Percentiles rank a stretch among this genome's conserved stretches.
Conservation (phyloP, 495 filamentous ascomycete genomes). For the Clohesyomyces aquaticus region DNA sequence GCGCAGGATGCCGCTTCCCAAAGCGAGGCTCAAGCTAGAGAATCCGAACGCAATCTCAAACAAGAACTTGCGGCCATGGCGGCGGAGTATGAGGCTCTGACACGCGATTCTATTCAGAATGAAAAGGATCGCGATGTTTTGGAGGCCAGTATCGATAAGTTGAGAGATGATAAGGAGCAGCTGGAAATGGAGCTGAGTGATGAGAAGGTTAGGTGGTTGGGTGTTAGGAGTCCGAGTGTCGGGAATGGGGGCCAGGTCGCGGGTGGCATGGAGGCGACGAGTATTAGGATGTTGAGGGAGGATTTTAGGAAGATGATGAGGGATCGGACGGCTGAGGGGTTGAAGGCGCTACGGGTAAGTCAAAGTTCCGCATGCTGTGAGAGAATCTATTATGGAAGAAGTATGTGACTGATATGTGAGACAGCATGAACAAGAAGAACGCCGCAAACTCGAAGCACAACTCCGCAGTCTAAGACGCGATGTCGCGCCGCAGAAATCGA, state of each 20-base stretch:
- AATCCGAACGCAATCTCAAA: slow-evolving; percentile 63
- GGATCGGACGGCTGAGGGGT: slow-evolving; percentile 72
- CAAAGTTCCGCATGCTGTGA: too few relatives aligned
- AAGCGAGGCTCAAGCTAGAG: slow-evolving; percentile 30
- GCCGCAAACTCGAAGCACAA: slow-evolving; percentile 65
- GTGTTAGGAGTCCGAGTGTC: slow-evolving; percentile 58
- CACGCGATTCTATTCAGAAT: slow-evolving; percentile 79
- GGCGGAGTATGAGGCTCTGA: slow-evolving; percentile 84
- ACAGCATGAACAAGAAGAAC: slow-evolving; percentile 74
- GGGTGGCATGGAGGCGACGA: slow-evolving; percentile 61
- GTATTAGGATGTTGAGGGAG: slow-evolving; percentile 72
- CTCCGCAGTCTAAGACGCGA: slow-evolving; percentile 61
- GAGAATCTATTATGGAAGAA: slow-evolving; percentile 10
- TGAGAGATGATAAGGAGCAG: slow-evolving; percentile 70
- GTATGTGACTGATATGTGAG: slow-evolving; percentile 5
- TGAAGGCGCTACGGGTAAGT: slow-evolving; percentile 70
- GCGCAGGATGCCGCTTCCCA: slow-evolving; percentile 31
- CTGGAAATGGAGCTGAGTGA: slow-evolving; percentile 71
- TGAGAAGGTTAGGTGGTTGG: slow-evolving; percentile 72
- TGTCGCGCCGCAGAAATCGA: slow-evolving; percentile 20
- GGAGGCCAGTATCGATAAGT: slow-evolving; percentile 70
- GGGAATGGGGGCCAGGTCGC: slow-evolving; percentile 40
- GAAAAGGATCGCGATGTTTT: slow-evolving; percentile 83
- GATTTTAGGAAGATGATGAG: slow-evolving; percentile 94
- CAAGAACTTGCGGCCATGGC: slow-evolving; percentile 81